Evolutionary conservation across 1,284 basidiomycete genomes (phyloP), one percentile per base, ranked within the genome.

Genomic region (Somion occarium): DNA sequence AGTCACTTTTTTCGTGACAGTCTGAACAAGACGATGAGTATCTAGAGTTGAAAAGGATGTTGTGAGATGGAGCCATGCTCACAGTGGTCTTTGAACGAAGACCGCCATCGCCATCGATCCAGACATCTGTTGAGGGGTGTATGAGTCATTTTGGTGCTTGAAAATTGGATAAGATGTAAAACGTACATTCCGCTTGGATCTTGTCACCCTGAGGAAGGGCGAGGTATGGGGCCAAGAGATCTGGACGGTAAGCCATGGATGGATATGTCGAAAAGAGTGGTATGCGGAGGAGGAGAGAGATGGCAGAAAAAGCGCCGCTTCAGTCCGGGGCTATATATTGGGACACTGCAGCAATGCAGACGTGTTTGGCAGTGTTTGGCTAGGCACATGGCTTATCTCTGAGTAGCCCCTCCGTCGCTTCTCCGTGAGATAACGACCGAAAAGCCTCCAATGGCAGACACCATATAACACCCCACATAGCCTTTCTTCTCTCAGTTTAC

Each of bases 21-120:
- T 94, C 88, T 92, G 44, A 20, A 43, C 44, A 49, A 44, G 18
- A 24, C 18, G 25, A 42, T 15, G 23, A n/a, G 39, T 37, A 20
- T 9, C 9, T 23, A 26, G 26, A 5, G 50, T 18, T 44, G 27
- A 9, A 25, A 27, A 1, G 48, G 3, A 38, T 46, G 30, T 11
- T 5, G 44, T 25, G 48, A 38, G 15, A 48, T 25, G n/a, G 20
- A 22, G 5, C 2, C 41, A 53, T 38, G 72, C 80, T 44, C 52
- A 88, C 88, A 48, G 88, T 96, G 58, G 93, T 97, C 80, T 98
- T 98, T 63, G 85, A 94, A 69, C 94, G 91, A 59, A 97, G 82
- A 60, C 91, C 94, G 59, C 82, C 80, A 68, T 95, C 89, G 59
- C 93, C 93, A 69, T 97, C 93, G 67, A 96, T 86, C 93, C 93